Base-by-base conservation (phyloP, 208 protist genomes). In the Leishmania martiniquensis region DNA sequence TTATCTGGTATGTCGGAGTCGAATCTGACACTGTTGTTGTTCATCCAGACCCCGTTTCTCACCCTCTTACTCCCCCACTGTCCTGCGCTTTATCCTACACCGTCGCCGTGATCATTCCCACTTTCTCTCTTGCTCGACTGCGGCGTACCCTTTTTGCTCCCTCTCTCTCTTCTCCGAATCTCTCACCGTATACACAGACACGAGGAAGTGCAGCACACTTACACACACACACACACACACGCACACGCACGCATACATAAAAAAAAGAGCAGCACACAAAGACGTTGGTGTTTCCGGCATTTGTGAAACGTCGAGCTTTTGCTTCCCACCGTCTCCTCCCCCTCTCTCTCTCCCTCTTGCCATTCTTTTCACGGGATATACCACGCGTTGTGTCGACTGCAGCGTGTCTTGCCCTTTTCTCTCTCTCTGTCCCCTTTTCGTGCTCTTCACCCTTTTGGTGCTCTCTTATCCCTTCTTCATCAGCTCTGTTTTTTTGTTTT, bases 151-250 rank as follows among this genome's bases (percentile, higher is more conserved):
- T 74, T 74, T 13, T 45, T 67, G 22, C 55, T 72, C 45, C 51
- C 42, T 70, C 71, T 34, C 60, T 22, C 34, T 7, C 17, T 68
- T 47, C 77, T 62, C 25, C 55, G 44, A 42, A 7, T 51, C 49
- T 63, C 39, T 73, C 72, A 37, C 60, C 12, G 32, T 67, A n/a
- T 80, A 34, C 52, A 76, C 62, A 60, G 15, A 59, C 71, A 66
- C 69, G 45, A 62, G 22, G 60, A 69, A 32, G 59, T 42, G 22
- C n/a, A n/a, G n/a, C n/a, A n/a, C n/a, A n/a, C n/a, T n/a, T n/a
- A n/a, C n/a, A n/a, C n/a, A n/a, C n/a, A n/a, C n/a, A n/a, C n/a
- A n/a, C n/a, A n/a, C n/a, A n/a, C n/a, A n/a, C n/a, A n/a, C n/a
- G n/a, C n/a, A n/a, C n/a, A n/a, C n/a, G n/a, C n/a, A n/a, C n/a